phyloP scores from a whole-genome alignment of 805 yeast genomes.

The Metschnikowia cubensis region DNA sequence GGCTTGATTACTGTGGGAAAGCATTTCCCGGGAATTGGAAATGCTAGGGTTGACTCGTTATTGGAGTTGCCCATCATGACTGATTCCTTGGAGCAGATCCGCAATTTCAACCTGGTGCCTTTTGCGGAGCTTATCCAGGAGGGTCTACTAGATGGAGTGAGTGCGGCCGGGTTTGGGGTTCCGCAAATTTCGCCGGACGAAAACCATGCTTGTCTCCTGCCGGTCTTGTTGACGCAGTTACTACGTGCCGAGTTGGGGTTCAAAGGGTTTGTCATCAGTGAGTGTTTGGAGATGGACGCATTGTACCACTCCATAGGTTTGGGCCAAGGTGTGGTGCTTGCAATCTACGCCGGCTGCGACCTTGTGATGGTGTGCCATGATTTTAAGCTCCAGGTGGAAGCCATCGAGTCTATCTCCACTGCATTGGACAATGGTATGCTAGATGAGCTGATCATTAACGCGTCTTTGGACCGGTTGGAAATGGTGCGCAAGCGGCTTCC shows the following conservation, averaged over 20 bases:
- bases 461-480: conserved; percentile 42
- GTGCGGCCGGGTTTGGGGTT: conserved; percentile 63
- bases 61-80: conserved; percentile 57
- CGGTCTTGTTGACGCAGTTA: conserved; percentile 47
- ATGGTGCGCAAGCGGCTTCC: conserved; percentile 40
- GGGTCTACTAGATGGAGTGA: conserved; percentile 48
- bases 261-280: conserved; percentile 55
- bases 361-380: conserved; percentile 60
- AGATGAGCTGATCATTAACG: conserved; percentile 40
- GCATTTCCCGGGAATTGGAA: conserved; percentile 66
- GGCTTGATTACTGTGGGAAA: conserved; percentile 55
- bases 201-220: conserved; percentile 59
- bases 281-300: conserved; percentile 62
- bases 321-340: conserved; percentile 62
- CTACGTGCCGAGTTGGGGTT: conserved; percentile 49
- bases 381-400: conserved; percentile 50
- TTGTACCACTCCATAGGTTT: conserved; percentile 59
- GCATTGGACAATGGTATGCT: conserved; percentile 39
- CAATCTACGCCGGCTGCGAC: conserved; percentile 64
- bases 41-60: conserved; percentile 54
- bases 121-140: conserved; percentile 45
- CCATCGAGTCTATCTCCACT: conserved; percentile 40
- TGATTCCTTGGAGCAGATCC: conserved; percentile 51
- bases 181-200: conserved; percentile 59
- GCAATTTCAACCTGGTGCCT: conserved; percentile 47